Percentiles rank a stretch among this genome's conserved stretches.
These are phyloP conservation scores for Agrostemma githago DNA, from an alignment of 148 eudicot genomes.

Conservation along the genomic window DNA sequence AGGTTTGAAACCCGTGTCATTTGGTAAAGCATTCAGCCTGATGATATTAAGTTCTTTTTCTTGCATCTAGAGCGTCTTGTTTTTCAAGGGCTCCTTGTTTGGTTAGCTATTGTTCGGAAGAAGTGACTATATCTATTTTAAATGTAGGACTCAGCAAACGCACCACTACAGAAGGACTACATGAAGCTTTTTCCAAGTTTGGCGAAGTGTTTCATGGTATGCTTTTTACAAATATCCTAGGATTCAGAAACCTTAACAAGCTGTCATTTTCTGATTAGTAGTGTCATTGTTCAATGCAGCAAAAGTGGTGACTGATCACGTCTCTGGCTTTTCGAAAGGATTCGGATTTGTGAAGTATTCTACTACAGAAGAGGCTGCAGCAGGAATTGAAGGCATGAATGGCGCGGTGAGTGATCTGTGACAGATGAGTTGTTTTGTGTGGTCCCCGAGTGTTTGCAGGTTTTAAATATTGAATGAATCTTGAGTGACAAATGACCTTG, in stretches of 20 bases:
- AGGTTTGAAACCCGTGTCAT: neutral
- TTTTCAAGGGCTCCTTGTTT: neutral
- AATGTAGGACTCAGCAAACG: slow-evolving; percentile 61
- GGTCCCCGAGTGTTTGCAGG: neutral
- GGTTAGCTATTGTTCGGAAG: neutral
- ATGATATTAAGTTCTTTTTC: neutral
- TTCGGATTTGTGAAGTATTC: slow-evolving; percentile 78
- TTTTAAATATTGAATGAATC: neutral
- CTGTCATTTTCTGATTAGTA: slow-evolving; percentile 7
- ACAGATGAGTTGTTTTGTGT: neutral
- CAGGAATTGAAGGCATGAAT: slow-evolving; percentile 81
- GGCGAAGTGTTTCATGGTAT: slow-evolving; percentile 58
- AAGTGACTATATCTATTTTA: neutral
- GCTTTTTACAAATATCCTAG: neutral
- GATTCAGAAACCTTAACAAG: neutral
- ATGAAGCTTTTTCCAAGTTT: slow-evolving; percentile 49
- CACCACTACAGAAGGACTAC: slow-evolving; percentile 59
- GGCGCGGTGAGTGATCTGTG: slow-evolving; percentile 49
- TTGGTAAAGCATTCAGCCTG: neutral
- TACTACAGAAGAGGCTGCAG: slow-evolving; percentile 61
- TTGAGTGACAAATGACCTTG: slow-evolving; percentile 4
- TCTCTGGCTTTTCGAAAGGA: slow-evolving; percentile 73
- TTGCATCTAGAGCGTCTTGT: neutral
- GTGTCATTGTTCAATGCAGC: slow-evolving; percentile 47
- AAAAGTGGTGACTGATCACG: slow-evolving; percentile 80